A percentile compares a stretch with the other conserved stretches of the same genome.
These are phyloP conservation scores for Aleurites moluccanus DNA, from an alignment of 441 rosid genomes.

Conservation along the genomic window DNA sequence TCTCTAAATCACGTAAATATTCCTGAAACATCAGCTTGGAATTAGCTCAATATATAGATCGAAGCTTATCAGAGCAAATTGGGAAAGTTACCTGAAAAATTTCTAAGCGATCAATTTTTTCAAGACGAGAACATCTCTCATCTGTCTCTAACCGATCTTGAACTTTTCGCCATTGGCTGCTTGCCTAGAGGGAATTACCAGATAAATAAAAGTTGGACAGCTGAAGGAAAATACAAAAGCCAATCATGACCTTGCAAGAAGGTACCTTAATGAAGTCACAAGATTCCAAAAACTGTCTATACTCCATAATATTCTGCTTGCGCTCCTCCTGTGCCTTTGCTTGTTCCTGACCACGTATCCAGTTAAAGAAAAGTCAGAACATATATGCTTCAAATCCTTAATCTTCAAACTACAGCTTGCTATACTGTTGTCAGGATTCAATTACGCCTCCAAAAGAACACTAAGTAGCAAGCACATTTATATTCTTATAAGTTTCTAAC, in stretches of 20 bases:
- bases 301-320: conserved; percentile 59
- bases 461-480: background rate
- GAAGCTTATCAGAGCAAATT: background rate
- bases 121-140: conserved; percentile 85
- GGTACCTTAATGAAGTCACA: conserved; percentile 91
- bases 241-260: conserved; percentile 13
- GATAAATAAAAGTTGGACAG: background rate
- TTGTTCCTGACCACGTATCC: conserved; percentile 54
- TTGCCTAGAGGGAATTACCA: conserved; percentile 47
- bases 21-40: conserved; percentile 48
- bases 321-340: conserved; percentile 79
- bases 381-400: conserved; percentile 9
- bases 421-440: background rate
- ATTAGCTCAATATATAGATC: conserved; percentile 18
- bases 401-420: conserved; percentile 1
- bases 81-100: conserved; percentile 58
- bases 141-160: conserved; percentile 71
- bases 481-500: background rate
- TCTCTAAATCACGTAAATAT: conserved; percentile 76
- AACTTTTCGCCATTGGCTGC: conserved; percentile 92
- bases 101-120: conserved; percentile 85
- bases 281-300: conserved; percentile 74
- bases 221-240: background rate
- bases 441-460: background rate
- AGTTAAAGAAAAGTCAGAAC: background rate